Percentiles rank a stretch among this genome's conserved stretches.
These are phyloP conservation scores for Mycena metata DNA, from an alignment of 768 basidiomycete species.

Conservation along the genomic window DNA sequence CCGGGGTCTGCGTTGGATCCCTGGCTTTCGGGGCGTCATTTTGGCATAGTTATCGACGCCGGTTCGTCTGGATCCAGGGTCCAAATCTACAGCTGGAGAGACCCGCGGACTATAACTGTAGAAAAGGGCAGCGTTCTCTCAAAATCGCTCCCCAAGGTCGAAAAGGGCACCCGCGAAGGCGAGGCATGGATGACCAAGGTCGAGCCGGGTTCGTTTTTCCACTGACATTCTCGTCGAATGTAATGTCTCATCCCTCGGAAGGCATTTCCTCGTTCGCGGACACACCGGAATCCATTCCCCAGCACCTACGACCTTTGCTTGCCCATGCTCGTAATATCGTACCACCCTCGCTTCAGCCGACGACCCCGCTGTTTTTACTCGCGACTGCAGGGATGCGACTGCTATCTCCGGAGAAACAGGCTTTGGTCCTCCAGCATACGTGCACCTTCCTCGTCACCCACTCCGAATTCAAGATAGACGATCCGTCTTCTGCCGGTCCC, in stretches of 20 bases:
- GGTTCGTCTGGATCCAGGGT: constrained; percentile 97
- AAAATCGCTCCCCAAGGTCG: constrained; percentile 82
- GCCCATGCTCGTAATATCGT: constrained; percentile 85
- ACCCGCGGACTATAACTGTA: constrained; percentile 70
- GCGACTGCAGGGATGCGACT: constrained; percentile 99
- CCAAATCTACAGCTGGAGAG: constrained; percentile 97
- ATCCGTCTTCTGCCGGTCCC: constrained; percentile 74
- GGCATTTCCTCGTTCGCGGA: constrained; percentile 89
- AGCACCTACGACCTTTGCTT: constrained; percentile 87
- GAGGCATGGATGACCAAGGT: constrained; percentile 93
- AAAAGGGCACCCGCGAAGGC: constrained; percentile 87
- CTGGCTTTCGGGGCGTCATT: constrained; percentile 86
- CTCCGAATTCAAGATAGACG: constrained; percentile 84
- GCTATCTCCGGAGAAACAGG: constrained; percentile 75
- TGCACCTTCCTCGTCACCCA: constrained; percentile 82
- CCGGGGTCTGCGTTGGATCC: constrained; percentile 78
- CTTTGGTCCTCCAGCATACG: constrained; percentile 77
- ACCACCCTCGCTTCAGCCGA: constrained; percentile 85
- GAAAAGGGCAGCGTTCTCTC: constrained; percentile 66
- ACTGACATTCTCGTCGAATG: background rate
- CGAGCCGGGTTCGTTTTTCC: constrained; percentile 84
- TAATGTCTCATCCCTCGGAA: constrained; percentile 46
- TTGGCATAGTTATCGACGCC: constrained; percentile 97
- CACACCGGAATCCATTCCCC: constrained; percentile 75
- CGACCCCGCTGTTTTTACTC: constrained; percentile 93